A percentile compares a stretch with the other conserved stretches of the same genome.
phyloP scores from a whole-genome alignment of 148 eudicot species.

The Amaranthus palmeri region DNA sequence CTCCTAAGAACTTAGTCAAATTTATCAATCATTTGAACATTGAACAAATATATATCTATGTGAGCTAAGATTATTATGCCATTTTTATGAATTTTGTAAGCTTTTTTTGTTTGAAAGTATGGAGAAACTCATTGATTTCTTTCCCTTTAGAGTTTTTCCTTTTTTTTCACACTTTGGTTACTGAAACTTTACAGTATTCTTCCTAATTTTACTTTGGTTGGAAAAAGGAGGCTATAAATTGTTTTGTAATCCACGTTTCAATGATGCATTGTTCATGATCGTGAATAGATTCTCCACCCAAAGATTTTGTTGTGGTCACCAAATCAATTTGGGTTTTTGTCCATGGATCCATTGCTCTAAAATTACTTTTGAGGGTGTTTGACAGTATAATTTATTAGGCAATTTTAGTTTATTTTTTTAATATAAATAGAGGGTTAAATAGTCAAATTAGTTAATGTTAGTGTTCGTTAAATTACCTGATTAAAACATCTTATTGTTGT shows the following conservation, averaged over 20 bases:
- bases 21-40: conserved; percentile 4
- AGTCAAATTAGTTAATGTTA: too few relatives aligned
- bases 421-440: too few relatives aligned
- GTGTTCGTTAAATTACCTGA: too few relatives aligned
- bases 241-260: not conserved
- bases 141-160: not conserved
- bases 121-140: conserved; percentile 1
- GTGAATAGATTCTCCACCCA: not conserved
- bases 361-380: not conserved
- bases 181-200: not conserved
- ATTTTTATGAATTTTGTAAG: conserved; percentile 4
- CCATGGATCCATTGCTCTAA: not conserved
- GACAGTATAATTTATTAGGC: too few relatives aligned
- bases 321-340: not conserved
- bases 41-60: not conserved
- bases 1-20: too few relatives aligned
- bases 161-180: not conserved
- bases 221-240: not conserved
- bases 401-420: too few relatives aligned
- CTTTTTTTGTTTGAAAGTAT: not conserved
- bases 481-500: too few relatives aligned
- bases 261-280: not conserved
- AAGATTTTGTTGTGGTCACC: not conserved
- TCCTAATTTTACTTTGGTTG: not conserved
- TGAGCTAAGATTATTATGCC: conserved; percentile 7